Evolutionary conservation across 139 green algal genomes (phyloP).

Genomic region (Micractinium sp.): DNA sequence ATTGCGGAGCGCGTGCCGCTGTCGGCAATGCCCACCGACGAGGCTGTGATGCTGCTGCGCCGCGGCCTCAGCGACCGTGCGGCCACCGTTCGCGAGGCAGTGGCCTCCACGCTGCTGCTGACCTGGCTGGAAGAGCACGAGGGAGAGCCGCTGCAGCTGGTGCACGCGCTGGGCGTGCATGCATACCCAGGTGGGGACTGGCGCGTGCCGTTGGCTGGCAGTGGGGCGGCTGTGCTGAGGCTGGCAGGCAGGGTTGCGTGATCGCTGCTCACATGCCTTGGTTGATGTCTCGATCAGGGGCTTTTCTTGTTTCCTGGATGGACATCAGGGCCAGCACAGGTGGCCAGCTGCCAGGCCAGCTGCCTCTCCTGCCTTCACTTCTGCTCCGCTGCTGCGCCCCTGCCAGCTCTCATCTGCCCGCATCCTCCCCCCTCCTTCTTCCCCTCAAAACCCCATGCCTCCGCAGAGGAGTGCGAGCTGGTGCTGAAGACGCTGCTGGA

Average conservation of each 20-base stretch:
- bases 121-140: slow-evolving; percentile 55
- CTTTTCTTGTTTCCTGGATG: not conserved
- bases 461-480: slow-evolving; percentile 51
- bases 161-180: slow-evolving; percentile 53
- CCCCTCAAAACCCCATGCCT: not conserved
- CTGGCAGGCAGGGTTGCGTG: not conserved
- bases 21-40: slow-evolving; percentile 28
- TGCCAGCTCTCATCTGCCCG: not conserved
- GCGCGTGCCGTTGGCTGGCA: not conserved
- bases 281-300: no score
- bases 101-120: slow-evolving; percentile 41
- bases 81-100: slow-evolving; percentile 31
- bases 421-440: not conserved
- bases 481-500: slow-evolving; percentile 53
- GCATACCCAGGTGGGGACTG: slow-evolving; percentile 29
- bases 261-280: no score
- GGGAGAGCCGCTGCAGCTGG: slow-evolving; percentile 49
- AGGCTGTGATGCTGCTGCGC: slow-evolving; percentile 49
- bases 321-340: not conserved
- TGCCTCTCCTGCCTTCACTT: not conserved
- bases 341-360: not conserved
- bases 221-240: not conserved
- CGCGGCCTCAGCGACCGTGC: slow-evolving; percentile 62
- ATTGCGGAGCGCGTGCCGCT: slow-evolving; percentile 54
- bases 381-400: no score